Conservation (phyloP, 2,329 filamentous ascomycete species). For the Teratosphaeria destructans region DNA sequence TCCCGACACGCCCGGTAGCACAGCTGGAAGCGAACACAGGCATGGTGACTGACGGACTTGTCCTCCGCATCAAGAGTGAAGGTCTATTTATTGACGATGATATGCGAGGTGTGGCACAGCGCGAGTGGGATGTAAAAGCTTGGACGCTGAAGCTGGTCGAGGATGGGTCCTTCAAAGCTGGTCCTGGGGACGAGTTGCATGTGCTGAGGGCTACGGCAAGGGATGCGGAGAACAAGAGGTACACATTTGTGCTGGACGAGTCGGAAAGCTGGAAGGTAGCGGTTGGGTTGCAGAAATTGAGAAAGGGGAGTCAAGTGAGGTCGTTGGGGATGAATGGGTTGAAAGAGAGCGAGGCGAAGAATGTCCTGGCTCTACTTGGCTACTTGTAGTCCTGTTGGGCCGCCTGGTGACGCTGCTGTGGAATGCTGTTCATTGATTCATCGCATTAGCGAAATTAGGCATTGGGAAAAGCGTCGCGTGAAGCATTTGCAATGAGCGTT, state of each 20-base stretch:
- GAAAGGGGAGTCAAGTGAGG: slow-evolving; percentile 46
- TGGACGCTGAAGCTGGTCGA: slow-evolving; percentile 94
- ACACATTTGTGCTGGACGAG: slow-evolving; percentile 50
- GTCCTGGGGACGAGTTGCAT: slow-evolving; percentile 34
- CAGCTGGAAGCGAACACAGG: slow-evolving; percentile 78
- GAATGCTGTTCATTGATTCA: background rate
- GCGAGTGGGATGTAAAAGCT: slow-evolving; percentile 97
- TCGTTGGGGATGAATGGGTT: slow-evolving; percentile 44
- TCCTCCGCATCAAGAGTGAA: slow-evolving; percentile 84
- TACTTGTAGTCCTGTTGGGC: background rate
- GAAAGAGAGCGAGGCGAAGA: slow-evolving; percentile 34
- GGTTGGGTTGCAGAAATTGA: slow-evolving; percentile 45
- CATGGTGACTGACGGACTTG: slow-evolving; percentile 80
- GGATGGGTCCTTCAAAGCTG: slow-evolving; percentile 31
- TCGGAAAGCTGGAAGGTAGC: slow-evolving; percentile 54
- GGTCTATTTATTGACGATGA: slow-evolving; percentile 97
- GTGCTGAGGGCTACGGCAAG: slow-evolving; percentile 48
- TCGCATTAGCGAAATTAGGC: background rate
- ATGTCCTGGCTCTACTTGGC: slow-evolving; percentile 25
- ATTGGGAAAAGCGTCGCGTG: background rate
- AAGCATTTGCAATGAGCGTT: background rate
- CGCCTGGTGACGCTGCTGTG: background rate
- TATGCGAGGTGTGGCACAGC: slow-evolving; percentile 77
- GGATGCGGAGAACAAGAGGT: slow-evolving; percentile 51
- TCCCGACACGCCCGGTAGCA: slow-evolving; percentile 78